Percentiles rank a stretch among this genome's conserved stretches.
These are phyloP conservation scores for Aspergillus fischeri DNA, from an alignment of 2,329 filamentous ascomycete genomes.

Conservation along the genomic window DNA sequence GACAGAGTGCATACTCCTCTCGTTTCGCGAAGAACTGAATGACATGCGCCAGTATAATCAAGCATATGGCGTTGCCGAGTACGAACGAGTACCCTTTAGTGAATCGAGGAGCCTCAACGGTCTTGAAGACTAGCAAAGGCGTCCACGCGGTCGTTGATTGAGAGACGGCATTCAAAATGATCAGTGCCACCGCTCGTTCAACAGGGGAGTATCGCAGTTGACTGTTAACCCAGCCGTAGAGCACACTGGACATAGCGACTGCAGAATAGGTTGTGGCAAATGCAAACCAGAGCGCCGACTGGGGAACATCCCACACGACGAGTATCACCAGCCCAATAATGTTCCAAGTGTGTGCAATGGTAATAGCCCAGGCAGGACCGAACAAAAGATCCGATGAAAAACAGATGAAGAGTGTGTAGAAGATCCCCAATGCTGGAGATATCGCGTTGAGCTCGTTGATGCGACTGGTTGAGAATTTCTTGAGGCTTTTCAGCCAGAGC, in stretches of 20 bases:
- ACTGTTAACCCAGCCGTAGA: slow-evolving; percentile 56
- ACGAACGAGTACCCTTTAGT: slow-evolving; percentile 43
- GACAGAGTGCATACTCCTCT: slow-evolving; percentile 11
- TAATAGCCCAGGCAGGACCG: slow-evolving; percentile 54
- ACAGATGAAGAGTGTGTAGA: slow-evolving; percentile 52
- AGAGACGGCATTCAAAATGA: slow-evolving; percentile 51
- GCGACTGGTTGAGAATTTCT: slow-evolving; percentile 43
- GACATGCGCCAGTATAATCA: slow-evolving; percentile 29
- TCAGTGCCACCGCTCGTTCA: slow-evolving; percentile 48
- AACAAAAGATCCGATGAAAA: slow-evolving; percentile 53
- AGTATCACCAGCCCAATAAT: slow-evolving; percentile 52
- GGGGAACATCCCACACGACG: slow-evolving; percentile 54
- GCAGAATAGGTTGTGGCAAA: slow-evolving; percentile 50
- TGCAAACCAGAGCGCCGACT: slow-evolving; percentile 52
- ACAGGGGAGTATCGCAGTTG: slow-evolving; percentile 38
- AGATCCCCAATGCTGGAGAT: slow-evolving; percentile 53
- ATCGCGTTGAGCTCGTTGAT: slow-evolving; percentile 53
- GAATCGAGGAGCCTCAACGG: slow-evolving; percentile 42
- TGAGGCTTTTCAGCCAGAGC: slow-evolving; percentile 56
- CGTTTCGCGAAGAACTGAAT: slow-evolving; percentile 15
- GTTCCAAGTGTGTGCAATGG: slow-evolving; percentile 49
- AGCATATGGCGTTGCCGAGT: slow-evolving; percentile 34
- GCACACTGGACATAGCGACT: slow-evolving; percentile 51
- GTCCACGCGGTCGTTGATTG: slow-evolving; percentile 57
- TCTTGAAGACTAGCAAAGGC: slow-evolving; percentile 49